Percentiles rank a stretch among this genome's conserved stretches.
Evolutionary conservation across 1,284 basidiomycete species (phyloP).

Genomic region (Stygiomarasmius scandens): DNA sequence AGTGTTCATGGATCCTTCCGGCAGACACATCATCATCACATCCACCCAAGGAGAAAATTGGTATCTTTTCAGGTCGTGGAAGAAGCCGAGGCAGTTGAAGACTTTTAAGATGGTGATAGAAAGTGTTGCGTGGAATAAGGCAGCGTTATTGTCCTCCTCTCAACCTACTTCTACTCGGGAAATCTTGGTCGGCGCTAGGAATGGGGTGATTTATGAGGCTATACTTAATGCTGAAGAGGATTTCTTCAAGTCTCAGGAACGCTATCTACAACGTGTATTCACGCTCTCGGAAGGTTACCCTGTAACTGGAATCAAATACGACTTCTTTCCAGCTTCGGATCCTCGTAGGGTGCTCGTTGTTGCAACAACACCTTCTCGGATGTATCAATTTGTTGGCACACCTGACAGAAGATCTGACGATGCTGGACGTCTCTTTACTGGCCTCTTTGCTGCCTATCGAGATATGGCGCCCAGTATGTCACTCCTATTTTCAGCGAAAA

Average conservation of each 20-base stretch:
- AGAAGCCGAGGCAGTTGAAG: slow-evolving; percentile 79
- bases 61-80: slow-evolving; percentile 84
- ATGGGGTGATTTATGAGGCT: slow-evolving; percentile 85
- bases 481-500: slow-evolving; percentile 16
- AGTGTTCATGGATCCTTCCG: slow-evolving; percentile 90
- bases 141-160: slow-evolving; percentile 65
- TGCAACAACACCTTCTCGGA: slow-evolving; percentile 84
- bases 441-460: slow-evolving; percentile 73
- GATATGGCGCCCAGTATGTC: slow-evolving; percentile 80
- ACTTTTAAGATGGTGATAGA: slow-evolving; percentile 88
- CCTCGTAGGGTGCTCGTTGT: slow-evolving; percentile 70
- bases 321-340: slow-evolving; percentile 69
- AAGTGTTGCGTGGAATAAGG: slow-evolving; percentile 91
- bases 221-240: slow-evolving; percentile 87
- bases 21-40: slow-evolving; percentile 86
- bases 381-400: slow-evolving; percentile 88
- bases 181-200: slow-evolving; percentile 86
- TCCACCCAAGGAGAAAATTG: slow-evolving; percentile 91
- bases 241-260: slow-evolving; percentile 88
- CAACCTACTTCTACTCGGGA: slow-evolving; percentile 78
- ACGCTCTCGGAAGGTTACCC: slow-evolving; percentile 78
- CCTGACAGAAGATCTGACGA: slow-evolving; percentile 70
- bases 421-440: slow-evolving; percentile 76
- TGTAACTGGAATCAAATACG: slow-evolving; percentile 82
- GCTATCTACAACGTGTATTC: slow-evolving; percentile 81